phyloP scores from a whole-genome alignment of 2,329 filamentous ascomycete genomes.

The Xylariaceae sp. region DNA sequence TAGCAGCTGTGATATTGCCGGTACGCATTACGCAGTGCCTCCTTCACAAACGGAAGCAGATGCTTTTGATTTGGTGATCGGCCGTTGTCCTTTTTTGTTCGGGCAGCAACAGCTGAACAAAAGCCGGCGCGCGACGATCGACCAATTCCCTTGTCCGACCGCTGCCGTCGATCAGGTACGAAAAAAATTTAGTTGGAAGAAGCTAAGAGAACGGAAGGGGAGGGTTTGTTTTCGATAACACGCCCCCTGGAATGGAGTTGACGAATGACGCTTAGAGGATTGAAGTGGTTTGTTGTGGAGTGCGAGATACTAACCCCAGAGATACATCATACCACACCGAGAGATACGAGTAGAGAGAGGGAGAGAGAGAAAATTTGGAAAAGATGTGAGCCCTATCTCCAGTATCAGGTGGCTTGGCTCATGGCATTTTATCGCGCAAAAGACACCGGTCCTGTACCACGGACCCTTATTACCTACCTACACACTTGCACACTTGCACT shows the following conservation, averaged over 20 bases:
- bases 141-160: constrained; percentile 22
- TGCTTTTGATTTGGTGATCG: constrained; percentile 15
- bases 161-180: constrained; percentile 17
- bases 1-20: background rate
- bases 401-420: constrained; percentile 13
- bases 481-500: background rate
- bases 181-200: background rate
- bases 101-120: constrained; percentile 38
- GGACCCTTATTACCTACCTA: constrained; percentile 5
- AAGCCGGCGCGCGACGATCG: constrained; percentile 27
- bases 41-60: constrained; percentile 26
- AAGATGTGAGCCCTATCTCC: constrained; percentile 9
- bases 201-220: background rate
- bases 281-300: background rate
- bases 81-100: constrained; percentile 31
- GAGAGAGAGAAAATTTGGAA: background rate
- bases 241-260: background rate
- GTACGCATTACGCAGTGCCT: background rate
- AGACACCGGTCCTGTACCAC: constrained; percentile 4
- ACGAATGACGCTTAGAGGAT: constrained; percentile 7
- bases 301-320: background rate
- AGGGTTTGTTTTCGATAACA: background rate
- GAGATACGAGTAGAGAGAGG: no score
- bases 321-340: no score
- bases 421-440: constrained; percentile 17